Evolutionary conservation across 169 alveolate genomes (phyloP).

Genomic region (Plasmodium gonderi): DNA sequence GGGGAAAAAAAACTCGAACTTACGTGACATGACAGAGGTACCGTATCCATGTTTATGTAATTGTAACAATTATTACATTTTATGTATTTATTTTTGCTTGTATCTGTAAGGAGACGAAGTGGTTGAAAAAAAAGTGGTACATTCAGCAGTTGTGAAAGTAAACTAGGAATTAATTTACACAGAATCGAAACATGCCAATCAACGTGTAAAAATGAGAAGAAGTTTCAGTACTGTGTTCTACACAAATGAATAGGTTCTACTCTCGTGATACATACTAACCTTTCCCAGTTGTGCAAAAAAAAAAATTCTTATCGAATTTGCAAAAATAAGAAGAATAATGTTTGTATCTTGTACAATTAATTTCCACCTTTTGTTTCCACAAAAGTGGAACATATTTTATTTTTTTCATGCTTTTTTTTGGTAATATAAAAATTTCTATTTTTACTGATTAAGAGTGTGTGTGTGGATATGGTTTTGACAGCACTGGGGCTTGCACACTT

Average conservation of each 20-base stretch:
- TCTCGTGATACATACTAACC: neutral
- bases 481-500: neutral
- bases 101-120: neutral
- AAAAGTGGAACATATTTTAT: constrained; percentile 13
- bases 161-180: neutral
- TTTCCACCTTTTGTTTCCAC: constrained; percentile 42
- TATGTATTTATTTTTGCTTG: neutral
- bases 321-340: neutral
- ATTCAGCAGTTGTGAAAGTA: neutral
- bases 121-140: neutral
- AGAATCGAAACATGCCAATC: neutral
- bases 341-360: neutral
- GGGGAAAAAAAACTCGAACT: neutral
- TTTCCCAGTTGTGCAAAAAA: neutral
- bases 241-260: neutral
- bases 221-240: neutral
- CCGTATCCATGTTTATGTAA: constrained; percentile 10
- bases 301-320: neutral
- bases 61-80: constrained; percentile 20
- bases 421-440: neutral
- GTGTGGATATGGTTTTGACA: neutral
- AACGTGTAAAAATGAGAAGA: neutral
- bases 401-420: constrained; percentile 18
- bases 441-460: neutral
- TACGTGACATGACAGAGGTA: constrained; percentile 47